A percentile compares a stretch with the other conserved stretches of the same genome.
phyloP scores from a whole-genome alignment of 192 early-diverging fungal genomes.

The Gonapodya prolifera region DNA sequence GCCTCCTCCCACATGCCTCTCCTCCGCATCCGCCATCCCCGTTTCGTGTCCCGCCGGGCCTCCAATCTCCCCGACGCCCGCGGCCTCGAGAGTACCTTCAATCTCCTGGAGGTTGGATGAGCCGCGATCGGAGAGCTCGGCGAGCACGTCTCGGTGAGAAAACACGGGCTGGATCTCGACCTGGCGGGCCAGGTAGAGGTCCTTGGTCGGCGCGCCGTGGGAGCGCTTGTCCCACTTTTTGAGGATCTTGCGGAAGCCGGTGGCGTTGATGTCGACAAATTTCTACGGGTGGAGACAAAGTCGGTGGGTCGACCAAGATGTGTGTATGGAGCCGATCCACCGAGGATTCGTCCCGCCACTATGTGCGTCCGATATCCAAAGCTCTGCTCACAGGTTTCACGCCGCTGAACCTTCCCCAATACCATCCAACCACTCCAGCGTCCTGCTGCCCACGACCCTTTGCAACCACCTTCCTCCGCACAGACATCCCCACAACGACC shows the following conservation, averaged over 20 bases:
- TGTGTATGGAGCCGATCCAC: neutral
- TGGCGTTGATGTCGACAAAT: constrained; percentile 93
- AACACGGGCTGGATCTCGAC: constrained; percentile 71
- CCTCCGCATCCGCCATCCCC: neutral
- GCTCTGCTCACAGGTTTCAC: neutral
- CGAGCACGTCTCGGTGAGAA: constrained; percentile 57
- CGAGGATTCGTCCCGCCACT: neutral
- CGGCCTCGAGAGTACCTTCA: constrained; percentile 13
- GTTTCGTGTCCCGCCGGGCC: neutral
- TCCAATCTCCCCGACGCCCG: constrained; percentile 5
- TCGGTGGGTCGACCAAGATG: neutral
- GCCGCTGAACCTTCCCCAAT: too few species aligned
- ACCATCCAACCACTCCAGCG: too few species aligned
- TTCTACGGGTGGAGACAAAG: constrained; percentile 32
- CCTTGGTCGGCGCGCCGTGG: constrained; percentile 84
- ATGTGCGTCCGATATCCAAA: neutral
- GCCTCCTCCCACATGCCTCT: neutral
- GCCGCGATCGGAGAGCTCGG: constrained; percentile 78
- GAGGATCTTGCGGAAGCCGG: constrained; percentile 95
- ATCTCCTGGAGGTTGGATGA: constrained; percentile 66
- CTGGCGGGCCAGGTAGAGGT: constrained; percentile 92
- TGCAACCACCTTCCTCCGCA: neutral
- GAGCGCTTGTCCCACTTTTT: constrained; percentile 99
- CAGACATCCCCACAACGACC: too few species aligned
- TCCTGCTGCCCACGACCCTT: too few species aligned